Evolutionary conservation across 2,329 filamentous ascomycete species (phyloP).

Genomic region (Ramichloridium luteum): DNA sequence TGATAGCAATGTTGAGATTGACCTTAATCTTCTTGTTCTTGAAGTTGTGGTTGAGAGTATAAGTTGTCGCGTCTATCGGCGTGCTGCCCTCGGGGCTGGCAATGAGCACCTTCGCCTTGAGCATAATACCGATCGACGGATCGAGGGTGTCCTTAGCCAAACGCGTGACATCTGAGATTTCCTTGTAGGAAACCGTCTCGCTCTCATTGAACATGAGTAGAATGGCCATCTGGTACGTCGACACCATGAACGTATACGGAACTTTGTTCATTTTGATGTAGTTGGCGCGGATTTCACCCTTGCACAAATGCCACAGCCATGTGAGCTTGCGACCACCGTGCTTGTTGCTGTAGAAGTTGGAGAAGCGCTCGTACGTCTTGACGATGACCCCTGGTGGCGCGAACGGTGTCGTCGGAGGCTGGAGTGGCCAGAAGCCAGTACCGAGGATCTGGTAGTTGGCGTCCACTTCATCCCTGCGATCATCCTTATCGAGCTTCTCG

Average conservation of each 20-base stretch:
- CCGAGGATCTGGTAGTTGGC: slow-evolving; percentile 86
- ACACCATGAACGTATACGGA: slow-evolving; percentile 93
- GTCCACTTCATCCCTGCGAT: slow-evolving; percentile 60
- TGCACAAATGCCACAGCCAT: slow-evolving; percentile 97
- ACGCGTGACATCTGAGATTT: slow-evolving; percentile 70
- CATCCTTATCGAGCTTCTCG: slow-evolving; percentile 50
- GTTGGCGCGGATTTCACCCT: slow-evolving; percentile 88
- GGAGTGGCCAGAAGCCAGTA: slow-evolving; percentile 94
- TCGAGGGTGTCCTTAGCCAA: slow-evolving; percentile 74
- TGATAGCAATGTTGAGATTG: slow-evolving; percentile 88
- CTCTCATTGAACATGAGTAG: slow-evolving; percentile 88
- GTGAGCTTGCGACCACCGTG: slow-evolving; percentile 93
- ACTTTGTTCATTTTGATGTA: slow-evolving; percentile 82
- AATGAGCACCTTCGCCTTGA: slow-evolving; percentile 83
- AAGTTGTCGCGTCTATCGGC: slow-evolving; percentile 63
- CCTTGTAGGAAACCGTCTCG: slow-evolving; percentile 73
- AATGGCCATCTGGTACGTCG: slow-evolving; percentile 95
- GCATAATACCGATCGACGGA: slow-evolving; percentile 69
- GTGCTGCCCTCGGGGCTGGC: slow-evolving; percentile 62
- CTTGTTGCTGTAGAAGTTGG: slow-evolving; percentile 87
- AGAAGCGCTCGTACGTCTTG: slow-evolving; percentile 79
- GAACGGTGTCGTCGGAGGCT: slow-evolving; percentile 76
- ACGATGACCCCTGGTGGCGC: slow-evolving; percentile 74
- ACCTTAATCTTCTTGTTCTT: slow-evolving; percentile 98
- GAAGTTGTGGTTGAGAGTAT: slow-evolving; percentile 84